Evolutionary conservation across 768 basidiomycete species (phyloP).

Genomic region (Psilocybe azurescens): DNA sequence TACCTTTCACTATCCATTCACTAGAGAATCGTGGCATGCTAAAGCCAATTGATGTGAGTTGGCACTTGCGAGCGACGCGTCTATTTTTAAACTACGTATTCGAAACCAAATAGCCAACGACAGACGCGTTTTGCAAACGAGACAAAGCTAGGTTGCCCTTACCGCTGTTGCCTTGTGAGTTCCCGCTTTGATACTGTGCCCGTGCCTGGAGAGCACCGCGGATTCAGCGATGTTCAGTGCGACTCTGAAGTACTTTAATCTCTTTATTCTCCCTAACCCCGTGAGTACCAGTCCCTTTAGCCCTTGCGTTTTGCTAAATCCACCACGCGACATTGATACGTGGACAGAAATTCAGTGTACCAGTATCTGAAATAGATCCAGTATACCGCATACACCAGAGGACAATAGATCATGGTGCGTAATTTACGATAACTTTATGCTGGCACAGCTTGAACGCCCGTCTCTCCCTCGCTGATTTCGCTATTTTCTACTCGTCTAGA

Average conservation of each 20-base stretch:
- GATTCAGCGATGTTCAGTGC: constrained; percentile 16
- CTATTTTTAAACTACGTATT: not conserved
- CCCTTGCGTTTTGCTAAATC: too few relatives aligned
- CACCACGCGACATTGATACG: not conserved
- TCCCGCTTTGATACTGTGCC: too few relatives aligned
- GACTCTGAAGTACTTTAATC: constrained; percentile 21
- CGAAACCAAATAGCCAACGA: not conserved
- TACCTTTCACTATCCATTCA: too few relatives aligned
- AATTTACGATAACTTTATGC: not conserved
- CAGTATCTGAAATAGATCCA: constrained; percentile 14
- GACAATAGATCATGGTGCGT: constrained; percentile 10
- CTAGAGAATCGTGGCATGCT: too few relatives aligned
- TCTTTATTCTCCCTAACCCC: constrained; percentile 27
- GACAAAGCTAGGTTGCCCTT: not conserved
- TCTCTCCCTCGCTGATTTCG: not conserved
- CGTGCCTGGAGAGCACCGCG: not conserved
- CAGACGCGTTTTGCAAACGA: not conserved
- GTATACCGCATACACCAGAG: constrained; percentile 15
- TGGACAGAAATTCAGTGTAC: constrained; percentile 18
- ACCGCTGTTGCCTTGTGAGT: too few relatives aligned
- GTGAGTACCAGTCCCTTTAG: constrained; percentile 8
- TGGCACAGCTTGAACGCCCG: too few relatives aligned
- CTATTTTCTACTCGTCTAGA: constrained; percentile 5
- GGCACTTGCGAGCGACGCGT: not conserved
- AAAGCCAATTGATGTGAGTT: not conserved